Base-by-base conservation (phyloP, 1,284 basidiomycete genomes). In the Serendipita sp. region DNA sequence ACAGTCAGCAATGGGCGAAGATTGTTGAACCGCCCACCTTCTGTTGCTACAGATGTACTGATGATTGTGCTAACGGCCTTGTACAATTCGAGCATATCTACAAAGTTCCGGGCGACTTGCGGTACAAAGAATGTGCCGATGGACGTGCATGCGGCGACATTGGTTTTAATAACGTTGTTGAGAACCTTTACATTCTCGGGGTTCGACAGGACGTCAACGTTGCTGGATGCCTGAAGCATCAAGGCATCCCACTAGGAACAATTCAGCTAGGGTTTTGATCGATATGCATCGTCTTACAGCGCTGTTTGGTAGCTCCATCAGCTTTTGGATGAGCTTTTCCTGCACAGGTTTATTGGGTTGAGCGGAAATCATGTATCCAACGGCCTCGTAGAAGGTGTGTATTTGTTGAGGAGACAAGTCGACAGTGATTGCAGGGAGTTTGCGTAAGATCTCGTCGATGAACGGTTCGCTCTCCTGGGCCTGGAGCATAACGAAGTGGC, bases 401-500 rank as follows among this genome's bases (percentile, higher is more conserved):
- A 86, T 90, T 77, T 99, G 96, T 71, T 91, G 90, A 47, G 96
- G 92, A 3, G 91, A 91, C 17, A 99, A 78, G 72, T 99, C 96
- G 60, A 93, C 87, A 2, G 96, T 99, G 71, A 97, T 99, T 64
- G 93, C 82, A 71, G 97, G 93, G 61, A 99, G 76, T 60, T 88
- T 80, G 65, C 94, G 85, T 58, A 99, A 77, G 65, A 99, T 99
- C 76, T 99, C 96, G 70, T 99, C 95, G 60, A 99, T 90, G 74
- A 99, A 99, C 0, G 96, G 96, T 72, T 99, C 96, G 65, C 87
- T 85, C 74, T 99, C 96, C 66, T 93, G 93, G 1, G 92, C 88
- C 74, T 99, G 96, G 72, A 96, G 93, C 87, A 98, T 95, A 65
- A 99, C 93, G 70, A 99, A 99, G 75, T 99, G 96, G 62, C 95